Base-by-base conservation (phyloP, 257 asterid species). In the Scutellaria baicalensis region DNA sequence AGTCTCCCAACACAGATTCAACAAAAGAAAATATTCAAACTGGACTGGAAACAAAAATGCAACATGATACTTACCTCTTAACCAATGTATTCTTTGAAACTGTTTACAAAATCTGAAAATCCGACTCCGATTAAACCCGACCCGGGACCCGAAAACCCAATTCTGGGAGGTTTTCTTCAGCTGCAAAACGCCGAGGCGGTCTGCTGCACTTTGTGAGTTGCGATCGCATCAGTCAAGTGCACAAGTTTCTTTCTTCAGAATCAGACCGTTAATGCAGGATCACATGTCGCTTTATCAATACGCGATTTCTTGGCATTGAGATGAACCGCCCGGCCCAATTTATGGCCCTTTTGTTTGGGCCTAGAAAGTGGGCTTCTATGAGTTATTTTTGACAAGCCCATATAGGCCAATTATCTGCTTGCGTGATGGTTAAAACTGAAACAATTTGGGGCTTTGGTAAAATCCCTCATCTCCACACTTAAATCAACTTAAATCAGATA, bases 191-290 rank as follows among this genome's bases (percentile, higher is more conserved):
- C 66, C 66, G 4, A 68, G 57, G 57, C 16, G 31, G 70, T 39
- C 64, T 9, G 23, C 69, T 21, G 69, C 48, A 59, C 52, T 14
- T 14, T 61, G 59, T 42, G 49, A 59, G 49, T 9, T 36, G 33
- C 8, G 79, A 75, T 75, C 71, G 79, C 75, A 52, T 12, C 71
- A 60, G 70, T 68, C 79, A 43, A 60, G 44, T 49, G 1, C 69
- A 6, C 12, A 55, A 58, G 45, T 33, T 66, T 40, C 54, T 54
- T 58, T 23, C 57, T 49, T 56, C 44, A 31, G 38, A 31, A 75
- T 31, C 9, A 18, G 71, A 40, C 31, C 20, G 70, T 50, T 27
- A 12, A 0, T 58, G 18, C 36, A 31, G 9, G 9, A 40, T 6
- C 6, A 21, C 56, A 65, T 36, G 47, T 52, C 71, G 71, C 50